A percentile compares a stretch with the other conserved stretches of the same genome.
phyloP scores from a whole-genome alignment of 2,329 filamentous ascomycete genomes.

The Fragosphaeria purpurea region DNA sequence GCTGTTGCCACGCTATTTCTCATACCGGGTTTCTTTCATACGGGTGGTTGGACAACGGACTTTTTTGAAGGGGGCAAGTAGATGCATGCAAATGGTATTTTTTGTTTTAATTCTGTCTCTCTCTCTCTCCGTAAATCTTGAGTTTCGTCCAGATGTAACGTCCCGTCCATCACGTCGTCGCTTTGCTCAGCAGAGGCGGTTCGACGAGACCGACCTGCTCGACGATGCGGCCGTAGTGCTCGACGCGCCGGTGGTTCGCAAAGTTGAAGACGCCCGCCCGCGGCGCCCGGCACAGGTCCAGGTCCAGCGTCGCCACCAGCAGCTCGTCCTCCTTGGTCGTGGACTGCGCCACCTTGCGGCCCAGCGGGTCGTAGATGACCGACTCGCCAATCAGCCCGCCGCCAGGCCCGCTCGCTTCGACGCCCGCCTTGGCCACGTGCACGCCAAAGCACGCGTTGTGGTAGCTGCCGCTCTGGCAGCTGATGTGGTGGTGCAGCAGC shows the following conservation, averaged over 20 bases:
- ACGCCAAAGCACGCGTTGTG: constrained; percentile 42
- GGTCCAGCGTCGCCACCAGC: constrained; percentile 39
- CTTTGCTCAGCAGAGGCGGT: constrained; percentile 14
- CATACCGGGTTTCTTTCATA: too few species aligned
- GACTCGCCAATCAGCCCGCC: constrained; percentile 36
- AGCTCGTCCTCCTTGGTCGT: constrained; percentile 38
- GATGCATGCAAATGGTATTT: too few species aligned
- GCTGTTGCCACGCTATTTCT: too few species aligned
- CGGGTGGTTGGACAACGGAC: too few species aligned
- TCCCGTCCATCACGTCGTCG: background rate
- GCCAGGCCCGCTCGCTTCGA: constrained; percentile 32
- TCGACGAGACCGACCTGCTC: constrained; percentile 28
- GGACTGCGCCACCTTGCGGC: constrained; percentile 39
- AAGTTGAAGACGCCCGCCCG: constrained; percentile 39
- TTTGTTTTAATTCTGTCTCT: too few species aligned
- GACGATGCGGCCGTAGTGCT: constrained; percentile 30
- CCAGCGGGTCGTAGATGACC: constrained; percentile 36
- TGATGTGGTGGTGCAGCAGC: constrained; percentile 39
- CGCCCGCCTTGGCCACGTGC: constrained; percentile 34
- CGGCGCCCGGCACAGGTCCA: constrained; percentile 34
- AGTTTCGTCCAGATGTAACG: too few species aligned
- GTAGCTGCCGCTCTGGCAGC: constrained; percentile 40
- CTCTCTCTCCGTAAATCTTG: too few species aligned
- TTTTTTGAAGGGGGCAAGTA: too few species aligned
- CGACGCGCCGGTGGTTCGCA: constrained; percentile 31